Conservation (phyloP, 129 eudicot genomes). For the Saussurea involucrata region DNA sequence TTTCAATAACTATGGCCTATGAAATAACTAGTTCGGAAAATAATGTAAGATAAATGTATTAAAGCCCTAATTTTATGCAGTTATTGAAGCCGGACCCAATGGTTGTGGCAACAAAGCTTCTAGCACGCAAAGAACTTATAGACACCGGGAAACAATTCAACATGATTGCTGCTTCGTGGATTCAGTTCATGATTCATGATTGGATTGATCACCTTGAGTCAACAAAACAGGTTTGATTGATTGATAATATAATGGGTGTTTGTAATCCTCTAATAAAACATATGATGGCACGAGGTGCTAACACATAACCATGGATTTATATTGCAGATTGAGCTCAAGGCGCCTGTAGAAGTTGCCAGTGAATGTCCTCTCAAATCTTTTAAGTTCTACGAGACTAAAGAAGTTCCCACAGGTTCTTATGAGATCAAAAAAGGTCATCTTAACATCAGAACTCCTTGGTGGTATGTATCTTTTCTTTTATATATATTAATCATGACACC, state of each 20-base stretch:
- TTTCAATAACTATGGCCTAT: neutral
- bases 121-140: conserved; percentile 37
- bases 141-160: conserved; percentile 65
- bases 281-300: neutral
- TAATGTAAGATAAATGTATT: neutral
- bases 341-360: conserved; percentile 41
- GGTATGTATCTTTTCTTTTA: conserved; percentile 26
- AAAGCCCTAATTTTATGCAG: conserved; percentile 19
- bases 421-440: conserved; percentile 38
- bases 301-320: neutral
- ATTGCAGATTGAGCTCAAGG: conserved; percentile 40
- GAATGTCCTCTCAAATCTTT: conserved; percentile 55
- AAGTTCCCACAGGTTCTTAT: conserved; percentile 26
- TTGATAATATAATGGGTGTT: neutral
- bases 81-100: conserved; percentile 51
- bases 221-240: conserved; percentile 33
- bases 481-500: too few species aligned
- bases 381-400: conserved; percentile 44
- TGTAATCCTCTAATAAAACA: neutral
- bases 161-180: conserved; percentile 57
- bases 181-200: conserved; percentile 63
- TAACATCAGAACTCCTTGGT: conserved; percentile 56
- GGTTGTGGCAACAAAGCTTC: conserved; percentile 59
- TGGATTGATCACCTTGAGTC: conserved; percentile 63
- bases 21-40: too few species aligned